Evolutionary conservation across 106 monocot genomes (phyloP).

Genomic region (Xerophyta viscosa): DNA sequence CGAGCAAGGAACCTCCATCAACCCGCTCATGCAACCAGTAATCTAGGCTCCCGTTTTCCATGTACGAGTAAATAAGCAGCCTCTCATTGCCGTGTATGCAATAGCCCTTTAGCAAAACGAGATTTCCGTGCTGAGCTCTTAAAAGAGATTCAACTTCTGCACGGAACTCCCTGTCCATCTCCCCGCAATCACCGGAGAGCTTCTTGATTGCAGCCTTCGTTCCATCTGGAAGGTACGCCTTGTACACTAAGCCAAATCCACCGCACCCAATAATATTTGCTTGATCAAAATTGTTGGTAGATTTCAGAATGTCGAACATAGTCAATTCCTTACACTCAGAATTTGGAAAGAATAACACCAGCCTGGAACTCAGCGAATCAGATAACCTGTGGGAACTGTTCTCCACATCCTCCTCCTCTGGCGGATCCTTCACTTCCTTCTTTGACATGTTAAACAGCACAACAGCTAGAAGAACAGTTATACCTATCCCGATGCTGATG

Average conservation of each 20-base stretch:
- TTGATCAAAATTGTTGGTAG: constrained; percentile 67
- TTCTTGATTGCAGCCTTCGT: constrained; percentile 58
- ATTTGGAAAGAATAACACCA: constrained; percentile 48
- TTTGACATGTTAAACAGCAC: constrained; percentile 42
- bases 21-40: constrained; percentile 57
- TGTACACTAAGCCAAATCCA: constrained; percentile 66
- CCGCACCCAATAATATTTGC: constrained; percentile 68
- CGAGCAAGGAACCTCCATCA: constrained; percentile 32
- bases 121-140: constrained; percentile 53
- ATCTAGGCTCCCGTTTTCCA: constrained; percentile 71
- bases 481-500: constrained; percentile 30
- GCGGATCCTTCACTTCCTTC: constrained; percentile 17
- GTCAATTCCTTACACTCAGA: constrained; percentile 39
- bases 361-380: constrained; percentile 27
- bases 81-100: constrained; percentile 45
- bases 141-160: constrained; percentile 65
- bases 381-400: constrained; percentile 14
- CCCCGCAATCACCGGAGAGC: constrained; percentile 59
- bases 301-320: constrained; percentile 41
- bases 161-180: constrained; percentile 59
- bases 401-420: constrained; percentile 26
- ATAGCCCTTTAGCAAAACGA: constrained; percentile 47
- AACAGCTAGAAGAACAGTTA: constrained; percentile 32
- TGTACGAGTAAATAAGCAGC: constrained; percentile 53
- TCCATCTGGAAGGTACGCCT: constrained; percentile 48